These are phyloP conservation scores for Ramaria sp. DNA, from an alignment of 768 basidiomycete genomes.

Conservation along the genomic window DNA sequence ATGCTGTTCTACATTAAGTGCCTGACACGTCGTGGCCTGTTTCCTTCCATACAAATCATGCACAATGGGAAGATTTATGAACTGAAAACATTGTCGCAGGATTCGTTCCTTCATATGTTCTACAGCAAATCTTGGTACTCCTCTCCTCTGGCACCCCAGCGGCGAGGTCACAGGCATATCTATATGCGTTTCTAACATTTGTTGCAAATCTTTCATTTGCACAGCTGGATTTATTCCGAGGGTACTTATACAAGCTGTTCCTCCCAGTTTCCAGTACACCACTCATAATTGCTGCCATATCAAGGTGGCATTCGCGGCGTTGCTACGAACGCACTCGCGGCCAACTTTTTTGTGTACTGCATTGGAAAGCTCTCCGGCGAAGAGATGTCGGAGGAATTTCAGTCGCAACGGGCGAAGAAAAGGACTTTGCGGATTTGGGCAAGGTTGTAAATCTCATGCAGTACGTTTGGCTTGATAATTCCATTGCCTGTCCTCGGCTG, in stretches of 20 bases:
- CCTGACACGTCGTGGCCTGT: background rate
- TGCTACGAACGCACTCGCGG: constrained; percentile 66
- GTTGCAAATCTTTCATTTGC: constrained; percentile 57
- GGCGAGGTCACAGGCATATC: constrained; percentile 36
- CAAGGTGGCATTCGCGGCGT: constrained; percentile 55
- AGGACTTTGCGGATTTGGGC: constrained; percentile 41
- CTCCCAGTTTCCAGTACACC: background rate
- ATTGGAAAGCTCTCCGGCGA: constrained; percentile 56
- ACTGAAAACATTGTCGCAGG: constrained; percentile 26
- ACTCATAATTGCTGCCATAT: background rate
- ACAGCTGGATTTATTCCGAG: constrained; percentile 45
- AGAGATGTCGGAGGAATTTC: constrained; percentile 40
- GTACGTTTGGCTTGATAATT: constrained; percentile 25
- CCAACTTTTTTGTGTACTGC: constrained; percentile 58
- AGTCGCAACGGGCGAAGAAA: constrained; percentile 21
- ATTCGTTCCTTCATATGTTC: constrained; percentile 55
- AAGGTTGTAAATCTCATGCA: constrained; percentile 71
- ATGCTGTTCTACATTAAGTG: constrained; percentile 9
- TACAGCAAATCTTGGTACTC: constrained; percentile 47
- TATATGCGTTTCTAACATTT: constrained; percentile 51
- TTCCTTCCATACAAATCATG: background rate
- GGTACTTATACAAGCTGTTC: background rate
- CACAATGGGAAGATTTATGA: constrained; percentile 12
- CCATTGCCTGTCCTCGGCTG: background rate
- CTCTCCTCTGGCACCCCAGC: constrained; percentile 30